phyloP scores from a whole-genome alignment of 1,139 yeast genomes.

The Williopsis jadinii region DNA sequence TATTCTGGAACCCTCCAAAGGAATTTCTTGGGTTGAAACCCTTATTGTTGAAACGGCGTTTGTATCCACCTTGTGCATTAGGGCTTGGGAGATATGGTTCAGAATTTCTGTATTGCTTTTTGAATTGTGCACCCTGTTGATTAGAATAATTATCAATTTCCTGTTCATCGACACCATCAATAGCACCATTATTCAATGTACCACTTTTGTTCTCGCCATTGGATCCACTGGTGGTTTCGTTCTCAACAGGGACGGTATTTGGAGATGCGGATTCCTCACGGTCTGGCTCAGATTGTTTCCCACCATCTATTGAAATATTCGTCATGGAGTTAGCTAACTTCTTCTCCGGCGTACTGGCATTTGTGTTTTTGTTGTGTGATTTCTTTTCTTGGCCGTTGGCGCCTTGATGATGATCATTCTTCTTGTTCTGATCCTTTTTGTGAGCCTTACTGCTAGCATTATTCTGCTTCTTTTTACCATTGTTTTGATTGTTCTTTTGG shows the following conservation, averaged over 20 bases:
- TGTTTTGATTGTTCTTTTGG: conserved; percentile 2
- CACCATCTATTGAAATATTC: neutral
- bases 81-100: conserved; percentile 10
- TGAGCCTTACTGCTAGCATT: conserved; percentile 1
- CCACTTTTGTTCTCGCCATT: neutral
- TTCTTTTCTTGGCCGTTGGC: neutral
- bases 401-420: neutral
- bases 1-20: conserved; percentile 7
- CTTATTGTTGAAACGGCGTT: conserved; percentile 4
- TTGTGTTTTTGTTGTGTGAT: neutral
- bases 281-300: neutral
- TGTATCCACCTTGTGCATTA: conserved; percentile 2
- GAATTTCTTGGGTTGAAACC: conserved; percentile 18
- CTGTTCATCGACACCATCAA: neutral
- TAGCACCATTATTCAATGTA: neutral
- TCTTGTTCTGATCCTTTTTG: conserved; percentile 1
- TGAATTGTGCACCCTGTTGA: neutral
- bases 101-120: conserved; percentile 16
- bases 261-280: neutral
- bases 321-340: neutral
- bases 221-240: neutral
- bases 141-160: neutral
- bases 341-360: neutral
- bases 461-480: conserved; percentile 1
- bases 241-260: neutral